phyloP scores from a whole-genome alignment of 2,329 filamentous ascomycete species.

The Cordyceps farinosa region DNA sequence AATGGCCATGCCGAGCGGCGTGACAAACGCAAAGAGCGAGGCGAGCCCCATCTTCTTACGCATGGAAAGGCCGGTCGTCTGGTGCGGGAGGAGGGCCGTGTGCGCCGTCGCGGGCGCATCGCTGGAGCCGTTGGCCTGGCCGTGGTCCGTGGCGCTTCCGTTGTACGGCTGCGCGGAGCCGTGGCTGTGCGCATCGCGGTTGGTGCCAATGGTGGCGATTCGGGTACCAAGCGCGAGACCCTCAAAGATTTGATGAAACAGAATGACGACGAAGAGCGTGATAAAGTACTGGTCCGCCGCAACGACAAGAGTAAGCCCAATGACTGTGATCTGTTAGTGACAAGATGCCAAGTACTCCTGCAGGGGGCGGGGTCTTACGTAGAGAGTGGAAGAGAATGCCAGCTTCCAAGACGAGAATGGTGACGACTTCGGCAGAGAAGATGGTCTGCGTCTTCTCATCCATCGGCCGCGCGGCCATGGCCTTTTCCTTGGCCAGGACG shows the following conservation, averaged over 20 bases:
- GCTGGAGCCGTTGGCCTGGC: constrained; percentile 19
- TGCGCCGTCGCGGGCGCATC: constrained; percentile 18
- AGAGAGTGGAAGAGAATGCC: constrained; percentile 75
- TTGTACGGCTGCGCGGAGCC: background rate
- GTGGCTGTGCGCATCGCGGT: constrained; percentile 18
- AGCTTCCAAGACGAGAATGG: constrained; percentile 66
- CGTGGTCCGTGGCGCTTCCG: constrained; percentile 20
- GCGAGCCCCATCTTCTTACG: constrained; percentile 59
- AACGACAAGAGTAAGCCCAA: constrained; percentile 61
- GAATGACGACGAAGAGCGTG: constrained; percentile 62
- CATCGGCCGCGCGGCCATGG: constrained; percentile 25
- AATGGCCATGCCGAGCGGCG: constrained; percentile 76
- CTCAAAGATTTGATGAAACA: constrained; percentile 78
- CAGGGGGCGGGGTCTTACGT: constrained; percentile 39
- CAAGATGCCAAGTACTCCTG: background rate
- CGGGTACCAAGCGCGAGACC: constrained; percentile 69
- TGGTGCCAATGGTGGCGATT: constrained; percentile 56
- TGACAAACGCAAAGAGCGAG: constrained; percentile 63
- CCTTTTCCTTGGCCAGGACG: constrained; percentile 38
- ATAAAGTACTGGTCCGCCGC: constrained; percentile 53
- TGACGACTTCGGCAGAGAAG: constrained; percentile 48
- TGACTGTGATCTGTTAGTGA: constrained; percentile 41
- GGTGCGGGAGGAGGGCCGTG: constrained; percentile 17
- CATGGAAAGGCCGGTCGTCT: constrained; percentile 32
- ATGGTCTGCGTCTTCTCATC: constrained; percentile 26